Percentiles rank a stretch among this genome's conserved stretches.
These are phyloP conservation scores for Candida michaelii DNA, from an alignment of 805 yeast species.

Conservation along the genomic window DNA sequence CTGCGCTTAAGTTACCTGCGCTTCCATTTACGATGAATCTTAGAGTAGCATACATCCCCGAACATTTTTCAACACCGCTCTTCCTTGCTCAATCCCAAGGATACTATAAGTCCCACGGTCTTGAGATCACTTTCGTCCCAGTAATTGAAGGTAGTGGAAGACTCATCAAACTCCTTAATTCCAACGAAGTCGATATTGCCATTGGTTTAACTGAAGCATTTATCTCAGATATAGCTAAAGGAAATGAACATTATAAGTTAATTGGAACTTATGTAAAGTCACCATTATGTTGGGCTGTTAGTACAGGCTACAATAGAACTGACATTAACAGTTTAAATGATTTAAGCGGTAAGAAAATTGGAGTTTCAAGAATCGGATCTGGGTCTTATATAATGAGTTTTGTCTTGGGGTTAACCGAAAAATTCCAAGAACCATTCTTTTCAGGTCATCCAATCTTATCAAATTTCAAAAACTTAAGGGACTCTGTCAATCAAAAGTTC, in stretches of 20 bases:
- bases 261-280: constrained; percentile 83
- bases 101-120: constrained; percentile 43
- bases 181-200: constrained; percentile 69
- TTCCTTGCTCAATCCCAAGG: constrained; percentile 66
- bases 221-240: constrained; percentile 77
- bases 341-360: constrained; percentile 63
- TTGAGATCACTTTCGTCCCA: constrained; percentile 62
- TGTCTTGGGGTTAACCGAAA: constrained; percentile 66
- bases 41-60: constrained; percentile 83
- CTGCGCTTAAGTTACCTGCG: neutral
- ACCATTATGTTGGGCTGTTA: constrained; percentile 88
- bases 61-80: constrained; percentile 87
- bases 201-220: constrained; percentile 92
- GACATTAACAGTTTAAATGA: constrained; percentile 54
- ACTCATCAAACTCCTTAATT: constrained; percentile 69
- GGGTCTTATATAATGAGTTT: constrained; percentile 92
- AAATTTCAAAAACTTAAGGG: constrained; percentile 74
- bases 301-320: constrained; percentile 65
- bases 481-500: constrained; percentile 62
- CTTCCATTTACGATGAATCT: neutral
- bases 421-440: constrained; percentile 53
- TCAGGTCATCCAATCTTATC: constrained; percentile 56
- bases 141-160: constrained; percentile 89
- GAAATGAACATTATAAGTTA: constrained; percentile 60
- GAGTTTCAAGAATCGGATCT: constrained; percentile 84